These are phyloP conservation scores for Kwoniella botswanensis DNA, from an alignment of 768 basidiomycete genomes.

Conservation along the genomic window DNA sequence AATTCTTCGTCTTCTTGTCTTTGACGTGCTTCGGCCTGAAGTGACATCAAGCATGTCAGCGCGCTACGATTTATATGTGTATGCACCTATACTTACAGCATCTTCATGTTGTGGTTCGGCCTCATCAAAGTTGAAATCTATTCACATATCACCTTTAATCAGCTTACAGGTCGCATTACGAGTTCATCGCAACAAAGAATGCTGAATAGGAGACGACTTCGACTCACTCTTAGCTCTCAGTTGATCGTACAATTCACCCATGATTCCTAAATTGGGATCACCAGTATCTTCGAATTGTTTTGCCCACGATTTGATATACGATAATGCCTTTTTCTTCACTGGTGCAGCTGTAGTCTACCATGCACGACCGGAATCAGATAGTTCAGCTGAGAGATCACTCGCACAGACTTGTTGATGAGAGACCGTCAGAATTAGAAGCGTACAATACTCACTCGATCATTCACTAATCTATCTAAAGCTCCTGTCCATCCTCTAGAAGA, in stretches of 20 bases:
- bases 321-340: slow-evolving; percentile 76
- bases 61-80: neutral
- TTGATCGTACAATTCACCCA: slow-evolving; percentile 84
- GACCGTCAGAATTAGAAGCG: neutral
- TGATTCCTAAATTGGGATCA: slow-evolving; percentile 79
- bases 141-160: neutral
- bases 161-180: neutral
- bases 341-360: slow-evolving; percentile 86
- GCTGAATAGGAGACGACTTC: neutral
- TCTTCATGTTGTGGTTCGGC: slow-evolving; percentile 44
- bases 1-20: slow-evolving; percentile 92
- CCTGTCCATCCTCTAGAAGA: slow-evolving; percentile 89
- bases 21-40: slow-evolving; percentile 73
- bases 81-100: slow-evolving; percentile 27
- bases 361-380: neutral
- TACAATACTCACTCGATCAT: slow-evolving; percentile 71
- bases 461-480: slow-evolving; percentile 81
- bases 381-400: neutral
- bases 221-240: slow-evolving; percentile 79
- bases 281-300: slow-evolving; percentile 72
- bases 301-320: slow-evolving; percentile 79
- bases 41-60: neutral
- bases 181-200: neutral
- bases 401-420: neutral
- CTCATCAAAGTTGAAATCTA: slow-evolving; percentile 45